Conservation (phyloP, 352 stramenopile species). For the Phytophthora pinifolia region DNA sequence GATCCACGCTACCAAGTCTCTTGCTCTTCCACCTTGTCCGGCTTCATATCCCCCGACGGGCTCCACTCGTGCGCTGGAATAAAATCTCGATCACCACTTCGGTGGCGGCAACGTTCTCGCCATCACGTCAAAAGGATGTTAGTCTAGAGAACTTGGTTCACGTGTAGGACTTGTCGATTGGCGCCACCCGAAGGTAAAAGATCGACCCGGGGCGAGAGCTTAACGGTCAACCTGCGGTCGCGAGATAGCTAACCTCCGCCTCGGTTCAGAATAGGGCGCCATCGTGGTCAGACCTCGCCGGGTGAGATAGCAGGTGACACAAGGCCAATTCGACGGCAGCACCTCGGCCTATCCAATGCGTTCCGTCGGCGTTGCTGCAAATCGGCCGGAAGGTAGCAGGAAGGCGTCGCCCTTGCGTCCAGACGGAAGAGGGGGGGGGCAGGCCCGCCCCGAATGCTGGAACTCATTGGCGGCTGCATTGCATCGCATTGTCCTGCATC, state of each 20-base stretch:
- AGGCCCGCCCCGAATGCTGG: conserved; percentile 1
- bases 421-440: conserved; percentile 17
- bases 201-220: not conserved
- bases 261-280: conserved; percentile 17
- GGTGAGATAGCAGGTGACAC: conserved; percentile 7
- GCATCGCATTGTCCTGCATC: no score
- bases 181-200: conserved; percentile 10
- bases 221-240: no score
- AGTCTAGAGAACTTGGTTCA: not conserved
- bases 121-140: not conserved
- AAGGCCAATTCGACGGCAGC: not conserved
- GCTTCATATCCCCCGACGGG: conserved; percentile 1
- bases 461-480: no score
- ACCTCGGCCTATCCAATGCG: conserved; percentile 16
- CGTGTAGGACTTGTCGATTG: conserved; percentile 7
- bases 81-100: not conserved
- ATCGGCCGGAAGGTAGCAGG: conserved; percentile 6
- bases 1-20: not conserved
- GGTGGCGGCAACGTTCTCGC: not conserved
- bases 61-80: not conserved
- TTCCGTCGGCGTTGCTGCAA: conserved; percentile 17
- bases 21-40: not conserved
- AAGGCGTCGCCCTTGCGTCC: conserved; percentile 21
- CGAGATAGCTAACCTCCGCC: conserved; percentile 6
- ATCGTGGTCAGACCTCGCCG: conserved; percentile 10